Base-by-base conservation (phyloP, 2,329 filamentous ascomycete genomes). In the Cordyceps javanica region DNA sequence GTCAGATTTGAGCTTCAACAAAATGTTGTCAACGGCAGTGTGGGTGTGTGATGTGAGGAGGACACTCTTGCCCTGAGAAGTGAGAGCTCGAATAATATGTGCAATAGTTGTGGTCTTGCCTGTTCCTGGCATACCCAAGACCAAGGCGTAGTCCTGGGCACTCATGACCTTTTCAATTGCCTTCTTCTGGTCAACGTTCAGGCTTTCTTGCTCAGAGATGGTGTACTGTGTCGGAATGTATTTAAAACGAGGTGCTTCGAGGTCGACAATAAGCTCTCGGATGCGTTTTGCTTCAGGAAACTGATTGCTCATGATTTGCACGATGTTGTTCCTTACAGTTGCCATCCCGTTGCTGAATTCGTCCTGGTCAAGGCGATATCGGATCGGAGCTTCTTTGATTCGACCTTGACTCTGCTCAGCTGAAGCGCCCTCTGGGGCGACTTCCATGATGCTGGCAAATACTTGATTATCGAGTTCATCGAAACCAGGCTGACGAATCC, bases 261-360 rank as follows among this genome's bases (percentile, higher is more conserved):
- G 79, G 64, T 96, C 90, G 9, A 97, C 85, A 41, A 97, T 88
- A 38, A 97, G 78, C 23, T 85, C 82, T 57, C 92, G 86, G 36
- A 95, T 83, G 65, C 91, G 80, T 48, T 80, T 78, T 21, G 90
- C 85, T 49, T 87, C 87, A 64, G 85, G 87, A 1, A 87, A 77
- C 44, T 85, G 83, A 63, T 91, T 85, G 41, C 90, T 84, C 92
- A 99, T 97, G 65, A 96, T 83, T 63, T 92, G 90, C 32, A 97
- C 84, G 1, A 99, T 81, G 64, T 97, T 99, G 72, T 96, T 97
- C 55, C 94, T 86, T 46, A 96, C 90, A 30, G 89, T 88, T 3
- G 94, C 91, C 90, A 99, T 96, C 58, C 94, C 94, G 66, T 96
- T 97, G 73, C 91, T 96, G 72, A 99, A 99, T 68, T 99, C 94